Evolutionary conservation across 164 flowering plant genomes (phyloP).

Genomic region (Nymphaea thermarum): DNA sequence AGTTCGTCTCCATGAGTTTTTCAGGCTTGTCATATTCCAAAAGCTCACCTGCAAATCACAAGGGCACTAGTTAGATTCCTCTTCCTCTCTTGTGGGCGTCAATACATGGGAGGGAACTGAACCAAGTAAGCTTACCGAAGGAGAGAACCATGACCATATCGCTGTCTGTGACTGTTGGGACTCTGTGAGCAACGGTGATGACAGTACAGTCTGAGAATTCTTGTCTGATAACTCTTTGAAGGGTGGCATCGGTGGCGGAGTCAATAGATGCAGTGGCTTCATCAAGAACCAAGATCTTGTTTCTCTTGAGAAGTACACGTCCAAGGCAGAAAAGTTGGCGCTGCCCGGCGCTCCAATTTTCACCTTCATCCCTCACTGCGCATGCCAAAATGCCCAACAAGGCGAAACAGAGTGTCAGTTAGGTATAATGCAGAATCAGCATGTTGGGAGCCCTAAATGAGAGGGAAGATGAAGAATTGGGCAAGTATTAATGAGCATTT

Average conservation of each 20-base stretch:
- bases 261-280: conserved; percentile 93
- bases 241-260: conserved; percentile 63
- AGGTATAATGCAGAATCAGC: no score
- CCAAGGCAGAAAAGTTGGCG: conserved; percentile 81
- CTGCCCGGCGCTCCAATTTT: conserved; percentile 85
- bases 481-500: no score
- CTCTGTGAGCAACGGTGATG: conserved; percentile 76
- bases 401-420: background rate
- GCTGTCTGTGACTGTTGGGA: conserved; percentile 79
- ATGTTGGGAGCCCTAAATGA: no score
- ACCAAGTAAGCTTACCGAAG: conserved; percentile 32
- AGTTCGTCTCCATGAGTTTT: conserved; percentile 48
- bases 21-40: conserved; percentile 69
- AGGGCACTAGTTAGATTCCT: background rate
- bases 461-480: no score
- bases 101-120: background rate
- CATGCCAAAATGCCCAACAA: background rate
- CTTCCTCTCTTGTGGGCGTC: background rate
- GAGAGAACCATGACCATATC: conserved; percentile 91
- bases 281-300: conserved; percentile 66
- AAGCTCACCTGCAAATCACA: conserved; percentile 30
- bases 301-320: conserved; percentile 58
- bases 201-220: conserved; percentile 66
- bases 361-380: conserved; percentile 81
- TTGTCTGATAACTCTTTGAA: conserved; percentile 56